Conservation (phyloP, 2,329 filamentous ascomycete species). For the Fusarium euwallaceae region DNA sequence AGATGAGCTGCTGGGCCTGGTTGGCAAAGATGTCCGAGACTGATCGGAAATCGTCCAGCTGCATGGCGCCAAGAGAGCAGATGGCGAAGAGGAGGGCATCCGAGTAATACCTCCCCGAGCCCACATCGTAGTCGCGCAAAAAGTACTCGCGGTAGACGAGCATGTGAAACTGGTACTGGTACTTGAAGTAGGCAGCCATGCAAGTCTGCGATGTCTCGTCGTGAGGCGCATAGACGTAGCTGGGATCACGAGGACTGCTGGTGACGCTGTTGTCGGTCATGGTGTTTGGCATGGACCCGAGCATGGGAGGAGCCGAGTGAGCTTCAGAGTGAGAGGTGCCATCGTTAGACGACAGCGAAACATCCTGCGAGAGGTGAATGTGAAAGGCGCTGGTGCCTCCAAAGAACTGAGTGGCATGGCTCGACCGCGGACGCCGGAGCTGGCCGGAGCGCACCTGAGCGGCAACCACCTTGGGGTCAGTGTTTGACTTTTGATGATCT, state of each 20-base stretch:
- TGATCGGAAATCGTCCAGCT: constrained; percentile 55
- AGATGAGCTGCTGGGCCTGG: constrained; percentile 61
- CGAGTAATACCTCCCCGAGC: constrained; percentile 62
- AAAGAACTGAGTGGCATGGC: constrained; percentile 61
- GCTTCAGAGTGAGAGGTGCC: constrained; percentile 29
- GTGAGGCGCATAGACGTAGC: constrained; percentile 57
- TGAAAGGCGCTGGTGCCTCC: constrained; percentile 63
- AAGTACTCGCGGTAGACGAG: constrained; percentile 65
- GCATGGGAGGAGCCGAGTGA: constrained; percentile 21
- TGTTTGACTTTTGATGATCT: constrained; percentile 42
- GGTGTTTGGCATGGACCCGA: constrained; percentile 10
- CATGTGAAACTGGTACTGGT: constrained; percentile 64
- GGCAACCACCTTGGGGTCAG: constrained; percentile 49
- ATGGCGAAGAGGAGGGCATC: constrained; percentile 63
- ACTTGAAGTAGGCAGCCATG: constrained; percentile 63
- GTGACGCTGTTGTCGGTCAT: constrained; percentile 26
- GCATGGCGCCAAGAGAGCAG: constrained; percentile 63
- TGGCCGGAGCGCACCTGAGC: constrained; percentile 52
- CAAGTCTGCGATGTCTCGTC: constrained; percentile 59
- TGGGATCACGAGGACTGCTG: constrained; percentile 38
- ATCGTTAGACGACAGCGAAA: constrained; percentile 35
- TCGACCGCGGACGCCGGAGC: constrained; percentile 56
- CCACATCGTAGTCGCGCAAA: constrained; percentile 62
- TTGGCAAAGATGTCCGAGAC: constrained; percentile 59
- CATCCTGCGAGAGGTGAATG: constrained; percentile 50